phyloP scores from a whole-genome alignment of 768 basidiomycete species.

The Erythrobasidium yunnanense region DNA sequence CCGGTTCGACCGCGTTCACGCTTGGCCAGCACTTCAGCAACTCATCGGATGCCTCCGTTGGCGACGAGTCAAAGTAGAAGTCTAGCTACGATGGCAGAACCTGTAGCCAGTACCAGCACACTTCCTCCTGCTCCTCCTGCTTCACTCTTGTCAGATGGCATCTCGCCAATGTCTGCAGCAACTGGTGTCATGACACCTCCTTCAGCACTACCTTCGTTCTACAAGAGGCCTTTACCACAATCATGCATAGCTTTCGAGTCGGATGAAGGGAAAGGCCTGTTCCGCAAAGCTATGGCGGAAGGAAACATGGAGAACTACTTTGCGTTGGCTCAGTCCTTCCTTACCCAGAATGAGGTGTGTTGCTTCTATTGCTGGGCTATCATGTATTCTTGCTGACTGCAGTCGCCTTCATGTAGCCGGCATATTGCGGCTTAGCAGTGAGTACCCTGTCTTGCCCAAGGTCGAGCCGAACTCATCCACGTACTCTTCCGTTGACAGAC shows the following conservation, averaged over 20 bases:
- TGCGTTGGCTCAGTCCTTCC: constrained; percentile 23
- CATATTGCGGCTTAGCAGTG: constrained; percentile 33
- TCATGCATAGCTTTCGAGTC: constrained; percentile 30
- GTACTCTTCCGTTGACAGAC: constrained; percentile 2
- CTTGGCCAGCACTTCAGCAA: too few species aligned
- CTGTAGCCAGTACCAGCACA: too few species aligned
- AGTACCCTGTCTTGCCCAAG: neutral
- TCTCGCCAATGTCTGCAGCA: too few species aligned
- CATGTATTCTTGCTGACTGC: neutral
- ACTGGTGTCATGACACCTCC: too few species aligned
- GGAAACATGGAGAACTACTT: constrained; percentile 34
- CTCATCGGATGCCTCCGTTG: too few species aligned
- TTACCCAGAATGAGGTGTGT: constrained; percentile 32
- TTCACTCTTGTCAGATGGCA: too few species aligned
- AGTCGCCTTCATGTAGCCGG: constrained; percentile 23
- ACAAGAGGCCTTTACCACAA: constrained; percentile 32
- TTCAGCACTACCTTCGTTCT: constrained; percentile 28
- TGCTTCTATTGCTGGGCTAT: neutral
- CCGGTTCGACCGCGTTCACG: too few species aligned
- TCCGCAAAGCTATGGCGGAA: constrained; percentile 26
- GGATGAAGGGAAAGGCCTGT: constrained; percentile 28
- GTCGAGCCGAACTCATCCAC: neutral
- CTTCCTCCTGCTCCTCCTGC: too few species aligned
- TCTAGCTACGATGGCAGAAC: too few species aligned
- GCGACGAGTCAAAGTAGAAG: too few species aligned